These are phyloP conservation scores for Aspergillus ochraceoroseus DNA, from an alignment of 2,329 filamentous ascomycete species.

Conservation along the genomic window DNA sequence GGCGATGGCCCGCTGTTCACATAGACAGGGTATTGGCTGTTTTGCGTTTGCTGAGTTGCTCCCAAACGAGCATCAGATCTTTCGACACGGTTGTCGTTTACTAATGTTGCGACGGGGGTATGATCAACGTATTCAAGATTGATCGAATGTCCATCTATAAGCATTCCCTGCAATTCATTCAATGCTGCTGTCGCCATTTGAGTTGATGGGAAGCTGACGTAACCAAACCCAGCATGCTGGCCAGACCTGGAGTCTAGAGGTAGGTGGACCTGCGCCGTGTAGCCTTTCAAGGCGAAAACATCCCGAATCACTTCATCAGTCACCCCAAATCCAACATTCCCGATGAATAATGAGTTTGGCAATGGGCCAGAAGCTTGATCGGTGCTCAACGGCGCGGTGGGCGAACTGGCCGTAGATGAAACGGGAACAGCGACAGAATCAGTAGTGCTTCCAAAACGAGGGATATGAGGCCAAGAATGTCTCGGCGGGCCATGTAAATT, in stretches of 20 bases:
- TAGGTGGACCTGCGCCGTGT: slow-evolving; percentile 35
- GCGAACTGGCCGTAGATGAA: background rate
- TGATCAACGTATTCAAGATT: slow-evolving; percentile 39
- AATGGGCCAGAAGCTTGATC: background rate
- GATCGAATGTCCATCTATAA: slow-evolving; percentile 40
- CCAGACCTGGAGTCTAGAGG: slow-evolving; percentile 31
- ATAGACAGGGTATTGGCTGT: too few relatives aligned
- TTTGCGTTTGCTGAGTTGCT: slow-evolving; percentile 6
- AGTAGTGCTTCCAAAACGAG: background rate
- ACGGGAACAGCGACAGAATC: background rate
- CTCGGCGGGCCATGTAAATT: background rate
- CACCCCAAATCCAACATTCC: slow-evolving; percentile 40
- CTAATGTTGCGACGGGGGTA: slow-evolving; percentile 19
- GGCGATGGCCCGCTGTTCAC: background rate
- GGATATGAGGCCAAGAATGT: background rate
- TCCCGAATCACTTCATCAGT: slow-evolving; percentile 34
- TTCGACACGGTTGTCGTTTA: background rate
- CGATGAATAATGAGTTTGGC: slow-evolving; percentile 33
- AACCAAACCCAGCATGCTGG: slow-evolving; percentile 41
- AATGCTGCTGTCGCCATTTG: slow-evolving; percentile 37
- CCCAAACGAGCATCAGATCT: background rate
- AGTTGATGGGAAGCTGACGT: slow-evolving; percentile 35
- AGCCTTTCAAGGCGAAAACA: slow-evolving; percentile 38
- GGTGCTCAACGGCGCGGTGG: background rate
- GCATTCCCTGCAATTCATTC: slow-evolving; percentile 33